Percentiles rank a stretch among this genome's conserved stretches.
phyloP scores from a whole-genome alignment of 1,284 basidiomycete species.

The Kwoniella shivajii region DNA sequence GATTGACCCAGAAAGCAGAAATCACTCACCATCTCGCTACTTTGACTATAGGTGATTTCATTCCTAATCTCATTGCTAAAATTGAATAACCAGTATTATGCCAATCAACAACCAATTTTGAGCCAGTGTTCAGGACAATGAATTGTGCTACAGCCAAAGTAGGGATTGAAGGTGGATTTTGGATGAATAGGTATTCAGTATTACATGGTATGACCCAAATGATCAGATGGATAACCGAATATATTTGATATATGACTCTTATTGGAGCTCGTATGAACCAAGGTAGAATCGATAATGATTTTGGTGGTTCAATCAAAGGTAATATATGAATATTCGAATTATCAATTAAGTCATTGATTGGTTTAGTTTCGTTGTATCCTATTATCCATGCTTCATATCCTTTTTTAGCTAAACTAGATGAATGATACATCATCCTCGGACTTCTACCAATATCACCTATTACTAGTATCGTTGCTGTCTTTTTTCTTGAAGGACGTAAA shows the following conservation, averaged over 20 bases:
- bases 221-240: slow-evolving; percentile 62
- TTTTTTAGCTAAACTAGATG: slow-evolving; percentile 81
- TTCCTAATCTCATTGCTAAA: slow-evolving; percentile 76
- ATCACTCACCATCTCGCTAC: slow-evolving; percentile 68
- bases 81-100: slow-evolving; percentile 97
- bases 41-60: slow-evolving; percentile 67
- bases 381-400: slow-evolving; percentile 80
- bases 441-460: slow-evolving; percentile 94
- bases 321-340: slow-evolving; percentile 66
- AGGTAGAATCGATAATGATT: slow-evolving; percentile 60
- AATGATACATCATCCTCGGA: slow-evolving; percentile 99
- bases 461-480: slow-evolving; percentile 79
- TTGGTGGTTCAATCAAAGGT: slow-evolving; percentile 69
- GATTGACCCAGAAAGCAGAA: not conserved
- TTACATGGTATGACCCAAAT: slow-evolving; percentile 65
- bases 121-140: slow-evolving; percentile 66
- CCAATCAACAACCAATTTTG: slow-evolving; percentile 96
- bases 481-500: slow-evolving; percentile 24
- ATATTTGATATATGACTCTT: slow-evolving; percentile 73
- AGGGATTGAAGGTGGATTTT: slow-evolving; percentile 97
- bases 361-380: slow-evolving; percentile 79
- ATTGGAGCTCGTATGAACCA: slow-evolving; percentile 79
- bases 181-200: slow-evolving; percentile 85
- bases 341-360: slow-evolving; percentile 68
- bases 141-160: slow-evolving; percentile 84